Evolutionary conservation across 1,139 yeast genomes (phyloP).

Genomic region (Yamadazyma buinensis): DNA sequence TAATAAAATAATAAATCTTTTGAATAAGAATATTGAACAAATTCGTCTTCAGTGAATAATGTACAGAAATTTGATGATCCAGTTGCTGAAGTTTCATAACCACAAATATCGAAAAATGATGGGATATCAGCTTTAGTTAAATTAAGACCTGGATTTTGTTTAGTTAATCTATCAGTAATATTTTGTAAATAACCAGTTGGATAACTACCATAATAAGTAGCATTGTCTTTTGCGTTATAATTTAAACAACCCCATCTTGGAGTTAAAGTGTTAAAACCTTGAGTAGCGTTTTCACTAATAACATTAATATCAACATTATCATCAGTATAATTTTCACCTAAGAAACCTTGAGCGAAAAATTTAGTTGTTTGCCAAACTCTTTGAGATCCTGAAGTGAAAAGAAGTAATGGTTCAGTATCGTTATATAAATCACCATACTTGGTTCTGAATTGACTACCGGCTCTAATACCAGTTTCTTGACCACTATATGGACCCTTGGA

Average conservation of each 20-base stretch:
- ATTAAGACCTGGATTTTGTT: constrained; percentile 37
- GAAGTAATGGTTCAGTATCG: constrained; percentile 19
- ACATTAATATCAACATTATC: constrained; percentile 18
- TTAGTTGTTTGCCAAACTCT: constrained; percentile 28
- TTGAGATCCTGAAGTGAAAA: constrained; percentile 30
- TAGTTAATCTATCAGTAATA: constrained; percentile 39
- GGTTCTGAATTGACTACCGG: constrained; percentile 29
- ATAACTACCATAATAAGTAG: constrained; percentile 12
- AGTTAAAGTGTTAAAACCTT: constrained; percentile 27
- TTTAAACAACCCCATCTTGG: constrained; percentile 26
- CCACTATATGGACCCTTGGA: constrained; percentile 23
- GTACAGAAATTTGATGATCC: constrained; percentile 50
- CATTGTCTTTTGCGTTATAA: constrained; percentile 12
- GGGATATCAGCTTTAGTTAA: constrained; percentile 38
- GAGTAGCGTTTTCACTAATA: constrained; percentile 21
- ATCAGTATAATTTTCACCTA: constrained; percentile 18
- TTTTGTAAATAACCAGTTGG: constrained; percentile 27
- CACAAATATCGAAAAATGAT: constrained; percentile 43
- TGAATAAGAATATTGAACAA: constrained; percentile 39
- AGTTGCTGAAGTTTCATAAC: constrained; percentile 48
- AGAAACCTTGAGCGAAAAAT: constrained; percentile 28
- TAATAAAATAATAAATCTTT: constrained; percentile 46
- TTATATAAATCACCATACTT: constrained; percentile 25
- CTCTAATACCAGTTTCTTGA: constrained; percentile 23
- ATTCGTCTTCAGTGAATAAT: constrained; percentile 50